Evolutionary conservation across 164 flowering plant genomes (phyloP), one percentile per base, ranked within the genome.

Genomic region (Annona squamosa): DNA sequence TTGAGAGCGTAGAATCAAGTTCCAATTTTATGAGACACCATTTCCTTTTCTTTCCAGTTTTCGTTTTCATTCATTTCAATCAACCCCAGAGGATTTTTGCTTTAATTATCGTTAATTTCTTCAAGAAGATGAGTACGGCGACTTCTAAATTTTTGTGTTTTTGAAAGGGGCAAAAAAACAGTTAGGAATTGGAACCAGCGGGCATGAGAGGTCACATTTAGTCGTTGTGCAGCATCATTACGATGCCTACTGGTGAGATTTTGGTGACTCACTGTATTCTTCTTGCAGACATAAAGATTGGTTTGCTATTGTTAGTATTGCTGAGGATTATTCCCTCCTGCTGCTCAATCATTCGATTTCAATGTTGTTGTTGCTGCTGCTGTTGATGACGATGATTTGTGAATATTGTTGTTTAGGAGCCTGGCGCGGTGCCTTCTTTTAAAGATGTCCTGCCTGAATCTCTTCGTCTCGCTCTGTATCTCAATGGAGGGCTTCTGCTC

Each of bases 401-500:
- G 4, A 48, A n/a, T 59, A 62, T 71, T 82, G 48, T 10, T 79
- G 59, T 71, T 68, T 44, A 75, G 79, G 72, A 78, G 83, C 78
- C 87, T 85, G 65, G 89, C 88, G 73, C 75, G 79, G 64, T 85
- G 85, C 77, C 88, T 85, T 78, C 87, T 83, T 81, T 86, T 89
- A 75, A 85, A 87, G 65, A 87, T 83, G 67, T 87, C 89, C 76
- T 89, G 93, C 75, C 89, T 83, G 80, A 89, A 86, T 73, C 81
- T 84, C 82, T 86, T 87, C 45, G 91, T 89, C 81, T 89, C 93
- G 9, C 66, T 82, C 70, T 84, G 74, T 69, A 89, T 78, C 72
- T 89, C 93, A 77, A 84, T 79, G 77, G 79, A 86, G 10, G 91
- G 93, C 71, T 80, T 80, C 77, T 73, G 79, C 82, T 84, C 88